These are phyloP conservation scores for Brassica rapa DNA, from an alignment of 345 rosid species.

Conservation along the genomic window DNA sequence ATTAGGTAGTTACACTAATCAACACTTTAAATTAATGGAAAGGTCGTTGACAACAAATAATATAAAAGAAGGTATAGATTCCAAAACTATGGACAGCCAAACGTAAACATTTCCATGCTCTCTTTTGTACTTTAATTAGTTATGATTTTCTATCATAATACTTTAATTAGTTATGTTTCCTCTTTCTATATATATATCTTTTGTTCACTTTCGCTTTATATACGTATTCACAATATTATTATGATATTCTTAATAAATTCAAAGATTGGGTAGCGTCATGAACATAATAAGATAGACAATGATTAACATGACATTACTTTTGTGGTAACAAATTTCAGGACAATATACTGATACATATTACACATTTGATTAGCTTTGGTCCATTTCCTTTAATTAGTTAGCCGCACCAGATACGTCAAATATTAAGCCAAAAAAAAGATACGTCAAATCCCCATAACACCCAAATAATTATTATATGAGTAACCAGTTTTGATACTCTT, in stretches of 20 bases:
- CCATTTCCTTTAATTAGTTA: background rate
- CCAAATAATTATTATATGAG: background rate
- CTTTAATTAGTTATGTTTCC: conserved; percentile 3
- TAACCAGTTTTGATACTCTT: background rate
- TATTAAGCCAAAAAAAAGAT: too few species aligned
- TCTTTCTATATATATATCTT: conserved; percentile 14
- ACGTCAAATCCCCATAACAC: background rate
- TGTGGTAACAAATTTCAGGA: background rate
- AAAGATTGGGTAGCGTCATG: background rate
- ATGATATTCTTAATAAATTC: background rate
- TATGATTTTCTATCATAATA: background rate
- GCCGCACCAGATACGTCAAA: conserved; percentile 5
- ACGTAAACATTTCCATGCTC: conserved; percentile 18
- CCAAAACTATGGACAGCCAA: conserved; percentile 36
- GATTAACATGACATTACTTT: background rate
- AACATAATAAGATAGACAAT: background rate
- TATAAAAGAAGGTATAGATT: conserved; percentile 29
- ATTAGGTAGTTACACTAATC: conserved; percentile 38
- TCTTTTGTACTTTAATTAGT: conserved; percentile 20
- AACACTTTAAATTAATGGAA: conserved; percentile 31
- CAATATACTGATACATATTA: background rate
- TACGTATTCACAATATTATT: background rate
- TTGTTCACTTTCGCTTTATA: conserved; percentile 18
- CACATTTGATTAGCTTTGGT: background rate
- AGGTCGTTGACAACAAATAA: conserved; percentile 14